Conservation (phyloP, 1,284 basidiomycete species). For the Wolfiporia cocos region DNA sequence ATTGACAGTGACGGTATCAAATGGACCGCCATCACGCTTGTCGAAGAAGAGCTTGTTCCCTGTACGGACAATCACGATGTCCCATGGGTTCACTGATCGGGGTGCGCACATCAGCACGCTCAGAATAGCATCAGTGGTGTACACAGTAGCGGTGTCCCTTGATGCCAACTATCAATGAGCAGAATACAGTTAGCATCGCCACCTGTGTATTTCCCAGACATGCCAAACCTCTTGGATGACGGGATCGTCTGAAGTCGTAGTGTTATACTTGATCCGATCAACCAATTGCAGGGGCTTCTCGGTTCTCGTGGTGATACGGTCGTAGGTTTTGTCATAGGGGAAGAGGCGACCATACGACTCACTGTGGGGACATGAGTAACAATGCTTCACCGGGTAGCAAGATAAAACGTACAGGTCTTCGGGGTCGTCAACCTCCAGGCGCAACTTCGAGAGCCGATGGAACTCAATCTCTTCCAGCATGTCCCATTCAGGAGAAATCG, state of each 20-base stretch:
- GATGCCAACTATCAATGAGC: constrained; percentile 56
- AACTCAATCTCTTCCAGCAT: constrained; percentile 98
- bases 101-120: constrained; percentile 96
- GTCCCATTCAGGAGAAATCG: constrained; percentile 87
- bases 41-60: constrained; percentile 95
- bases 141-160: constrained; percentile 80
- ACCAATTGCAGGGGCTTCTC: constrained; percentile 88
- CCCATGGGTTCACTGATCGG: constrained; percentile 97
- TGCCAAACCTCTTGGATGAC: constrained; percentile 77
- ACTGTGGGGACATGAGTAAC: constrained; percentile 33
- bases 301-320: constrained; percentile 92
- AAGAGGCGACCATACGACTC: constrained; percentile 88
- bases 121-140: constrained; percentile 94
- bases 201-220: background rate
- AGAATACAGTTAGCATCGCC: background rate
- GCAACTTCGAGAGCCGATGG: constrained; percentile 86
- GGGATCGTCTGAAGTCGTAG: constrained; percentile 96
- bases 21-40: constrained; percentile 96
- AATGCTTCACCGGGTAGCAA: constrained; percentile 3
- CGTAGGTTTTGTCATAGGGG: constrained; percentile 93
- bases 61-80: constrained; percentile 92
- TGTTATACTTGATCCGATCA: constrained; percentile 96
- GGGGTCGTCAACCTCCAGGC: constrained; percentile 87
- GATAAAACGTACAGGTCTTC: constrained; percentile 72
- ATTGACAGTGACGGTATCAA: constrained; percentile 97